These are phyloP conservation scores for Talaromyces sp. DNA, from an alignment of 2,329 filamentous ascomycete species.

Conservation along the genomic window DNA sequence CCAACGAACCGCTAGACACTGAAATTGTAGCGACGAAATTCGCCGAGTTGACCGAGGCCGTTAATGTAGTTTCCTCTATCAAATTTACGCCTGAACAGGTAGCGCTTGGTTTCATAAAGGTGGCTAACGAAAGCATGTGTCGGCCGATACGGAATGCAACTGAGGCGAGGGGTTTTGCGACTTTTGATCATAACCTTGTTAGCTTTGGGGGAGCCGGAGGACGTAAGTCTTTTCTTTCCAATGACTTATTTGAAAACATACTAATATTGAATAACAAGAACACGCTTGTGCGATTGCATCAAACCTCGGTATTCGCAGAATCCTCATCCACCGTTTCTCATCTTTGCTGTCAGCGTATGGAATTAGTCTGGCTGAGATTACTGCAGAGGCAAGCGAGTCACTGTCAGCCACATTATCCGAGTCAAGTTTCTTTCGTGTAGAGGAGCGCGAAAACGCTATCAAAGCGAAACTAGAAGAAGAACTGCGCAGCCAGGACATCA, in stretches of 20 bases:
- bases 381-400: conserved; percentile 72
- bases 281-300: conserved; percentile 84
- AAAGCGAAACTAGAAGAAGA: conserved; percentile 67
- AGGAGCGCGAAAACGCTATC: conserved; percentile 31
- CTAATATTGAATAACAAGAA: conserved; percentile 32
- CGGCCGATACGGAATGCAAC: conserved; percentile 84
- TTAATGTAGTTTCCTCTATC: conserved; percentile 58
- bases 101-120: conserved; percentile 36
- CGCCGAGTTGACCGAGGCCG: conserved; percentile 65
- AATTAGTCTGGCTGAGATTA: conserved; percentile 86
- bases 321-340: conserved; percentile 78
- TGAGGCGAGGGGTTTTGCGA: conserved; percentile 87
- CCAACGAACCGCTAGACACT: conserved; percentile 70
- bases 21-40: conserved; percentile 67
- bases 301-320: conserved; percentile 72
- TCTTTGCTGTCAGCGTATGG: conserved; percentile 86
- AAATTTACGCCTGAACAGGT: conserved; percentile 26
- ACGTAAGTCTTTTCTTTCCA: conserved; percentile 26
- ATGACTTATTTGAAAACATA: not conserved
- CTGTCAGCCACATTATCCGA: conserved; percentile 2
- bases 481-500: conserved; percentile 69
- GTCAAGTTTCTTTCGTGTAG: conserved; percentile 19
- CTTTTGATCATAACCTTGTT: conserved; percentile 80
- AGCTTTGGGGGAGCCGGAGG: conserved; percentile 90
- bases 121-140: conserved; percentile 40